Evolutionary conservation across 805 yeast genomes (phyloP).

Genomic region (Candida lessepsii): DNA sequence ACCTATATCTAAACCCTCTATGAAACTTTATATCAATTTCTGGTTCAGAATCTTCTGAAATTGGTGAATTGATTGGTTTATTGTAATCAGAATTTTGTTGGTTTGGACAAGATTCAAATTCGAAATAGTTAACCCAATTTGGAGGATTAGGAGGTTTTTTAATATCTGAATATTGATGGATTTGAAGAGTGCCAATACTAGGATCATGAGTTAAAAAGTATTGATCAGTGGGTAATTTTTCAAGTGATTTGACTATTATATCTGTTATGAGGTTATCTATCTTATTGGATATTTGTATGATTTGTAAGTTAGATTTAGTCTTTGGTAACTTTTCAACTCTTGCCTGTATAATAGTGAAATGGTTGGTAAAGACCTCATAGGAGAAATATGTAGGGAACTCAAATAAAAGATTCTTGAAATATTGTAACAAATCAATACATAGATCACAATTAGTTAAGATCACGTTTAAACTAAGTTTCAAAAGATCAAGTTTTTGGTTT

Average conservation of each 20-base stretch:
- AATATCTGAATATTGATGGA: background rate
- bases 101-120: slow-evolving; percentile 5
- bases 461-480: background rate
- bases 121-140: slow-evolving; percentile 11
- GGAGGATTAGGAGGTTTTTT: slow-evolving; percentile 6
- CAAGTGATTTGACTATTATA: slow-evolving; percentile 1
- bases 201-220: slow-evolving; percentile 1
- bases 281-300: slow-evolving; percentile 1
- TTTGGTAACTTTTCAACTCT: slow-evolving; percentile 1
- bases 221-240: slow-evolving; percentile 1
- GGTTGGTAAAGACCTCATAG: slow-evolving; percentile 7
- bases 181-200: slow-evolving; percentile 3
- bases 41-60: background rate
- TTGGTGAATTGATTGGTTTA: background rate
- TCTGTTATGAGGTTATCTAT: slow-evolving; percentile 4
- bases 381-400: slow-evolving; percentile 13
- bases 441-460: slow-evolving; percentile 11
- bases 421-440: slow-evolving; percentile 5
- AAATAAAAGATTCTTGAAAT: slow-evolving; percentile 7
- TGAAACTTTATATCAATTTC: background rate
- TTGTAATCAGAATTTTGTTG: slow-evolving; percentile 12
- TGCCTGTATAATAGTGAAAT: slow-evolving; percentile 8
- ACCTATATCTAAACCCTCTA: slow-evolving; percentile 8
- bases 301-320: background rate
- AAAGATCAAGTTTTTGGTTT: slow-evolving; percentile 9